Conservation (phyloP, 768 basidiomycete genomes). For the Suillus spraguei region DNA sequence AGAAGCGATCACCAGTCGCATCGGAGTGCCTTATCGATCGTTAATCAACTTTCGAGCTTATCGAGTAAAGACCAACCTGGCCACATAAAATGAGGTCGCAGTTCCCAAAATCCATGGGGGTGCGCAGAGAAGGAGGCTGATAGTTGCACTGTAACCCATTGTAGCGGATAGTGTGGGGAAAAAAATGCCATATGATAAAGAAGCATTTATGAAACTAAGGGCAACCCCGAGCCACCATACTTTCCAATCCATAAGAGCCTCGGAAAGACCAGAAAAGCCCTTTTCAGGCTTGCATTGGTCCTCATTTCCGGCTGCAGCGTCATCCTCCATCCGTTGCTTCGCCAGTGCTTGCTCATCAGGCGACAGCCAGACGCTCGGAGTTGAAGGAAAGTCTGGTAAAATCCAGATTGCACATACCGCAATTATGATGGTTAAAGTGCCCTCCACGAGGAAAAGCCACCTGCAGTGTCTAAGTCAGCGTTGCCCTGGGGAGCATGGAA, state of each 20-base stretch:
- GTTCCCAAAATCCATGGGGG: no score
- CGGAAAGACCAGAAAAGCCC: constrained; percentile 47
- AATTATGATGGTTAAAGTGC: constrained; percentile 54
- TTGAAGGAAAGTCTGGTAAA: constrained; percentile 74
- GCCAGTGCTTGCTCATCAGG: constrained; percentile 56
- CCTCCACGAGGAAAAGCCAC: constrained; percentile 75
- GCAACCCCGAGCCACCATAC: constrained; percentile 79
- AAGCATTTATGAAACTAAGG: constrained; percentile 54
- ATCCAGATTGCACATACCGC: constrained; percentile 57
- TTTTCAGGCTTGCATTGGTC: constrained; percentile 38
- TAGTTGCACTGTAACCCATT: no score
- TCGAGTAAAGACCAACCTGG: no score
- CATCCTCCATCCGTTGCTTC: constrained; percentile 59
- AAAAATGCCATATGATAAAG: constrained; percentile 61
- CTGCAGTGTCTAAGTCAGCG: constrained; percentile 32
- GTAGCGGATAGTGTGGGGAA: no score
- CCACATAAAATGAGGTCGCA: no score
- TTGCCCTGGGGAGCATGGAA: background rate
- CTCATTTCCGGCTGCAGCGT: constrained; percentile 54
- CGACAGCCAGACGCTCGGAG: constrained; percentile 58
- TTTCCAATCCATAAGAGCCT: constrained; percentile 73
- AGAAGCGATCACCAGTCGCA: no score
- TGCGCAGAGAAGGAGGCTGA: no score
- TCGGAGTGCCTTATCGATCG: no score
- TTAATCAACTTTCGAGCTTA: no score